phyloP scores from a whole-genome alignment of 768 basidiomycete species.

The Cystobasidium onofrii region DNA sequence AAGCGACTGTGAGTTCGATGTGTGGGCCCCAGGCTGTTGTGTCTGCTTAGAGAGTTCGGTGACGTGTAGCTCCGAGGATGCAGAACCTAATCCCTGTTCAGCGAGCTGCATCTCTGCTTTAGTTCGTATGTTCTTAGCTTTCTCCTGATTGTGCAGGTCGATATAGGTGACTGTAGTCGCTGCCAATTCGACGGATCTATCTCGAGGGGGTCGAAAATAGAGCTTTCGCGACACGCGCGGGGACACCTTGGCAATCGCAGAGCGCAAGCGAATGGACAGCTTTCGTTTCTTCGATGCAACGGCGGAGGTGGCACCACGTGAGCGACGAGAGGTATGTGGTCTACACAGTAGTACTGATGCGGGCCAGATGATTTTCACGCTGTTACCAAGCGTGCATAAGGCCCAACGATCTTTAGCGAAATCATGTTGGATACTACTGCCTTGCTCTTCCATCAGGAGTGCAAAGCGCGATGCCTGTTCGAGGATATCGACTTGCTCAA shows the following conservation, averaged over 20 bases:
- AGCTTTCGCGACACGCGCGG: background rate
- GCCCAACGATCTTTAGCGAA: background rate
- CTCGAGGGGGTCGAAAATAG: background rate
- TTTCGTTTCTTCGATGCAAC: background rate
- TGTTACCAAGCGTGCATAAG: slow-evolving; percentile 1
- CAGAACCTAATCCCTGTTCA: background rate
- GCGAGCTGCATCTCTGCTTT: slow-evolving; percentile 56
- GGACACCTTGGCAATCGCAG: background rate
- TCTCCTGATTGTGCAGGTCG: slow-evolving; percentile 64
- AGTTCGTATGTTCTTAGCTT: slow-evolving; percentile 64
- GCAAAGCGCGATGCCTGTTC: background rate
- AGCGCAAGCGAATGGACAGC: background rate
- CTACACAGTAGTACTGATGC: slow-evolving; percentile 10
- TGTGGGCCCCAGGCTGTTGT: no score
- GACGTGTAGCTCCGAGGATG: background rate
- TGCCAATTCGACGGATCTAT: background rate
- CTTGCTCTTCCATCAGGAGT: background rate
- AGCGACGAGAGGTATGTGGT: background rate
- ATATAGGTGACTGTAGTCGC: slow-evolving; percentile 54
- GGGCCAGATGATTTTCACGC: slow-evolving; percentile 24
- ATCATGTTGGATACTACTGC: background rate
- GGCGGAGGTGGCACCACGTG: background rate
- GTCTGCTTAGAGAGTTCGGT: background rate
- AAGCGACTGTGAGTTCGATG: no score
- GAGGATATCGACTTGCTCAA: background rate